Evolutionary conservation across 2,329 filamentous ascomycete species (phyloP).

Genomic region (Hymenoscyphus fraxineus): DNA sequence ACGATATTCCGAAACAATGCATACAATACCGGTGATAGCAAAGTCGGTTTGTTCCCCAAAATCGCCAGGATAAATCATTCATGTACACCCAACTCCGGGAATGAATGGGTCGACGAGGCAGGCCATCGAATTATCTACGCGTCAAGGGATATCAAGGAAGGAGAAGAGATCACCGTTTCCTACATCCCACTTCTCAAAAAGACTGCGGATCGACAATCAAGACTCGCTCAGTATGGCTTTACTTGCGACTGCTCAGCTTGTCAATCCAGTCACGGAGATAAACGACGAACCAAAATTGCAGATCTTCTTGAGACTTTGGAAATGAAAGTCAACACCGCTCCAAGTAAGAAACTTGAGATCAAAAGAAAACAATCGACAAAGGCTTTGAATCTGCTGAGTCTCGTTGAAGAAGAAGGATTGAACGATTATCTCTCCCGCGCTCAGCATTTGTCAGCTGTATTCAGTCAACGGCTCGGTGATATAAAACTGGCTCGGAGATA

Average conservation of each 20-base stretch:
- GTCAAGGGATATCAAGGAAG: slow-evolving; percentile 34
- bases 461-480: slow-evolving; percentile 20
- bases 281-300: slow-evolving; percentile 33
- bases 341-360: slow-evolving; percentile 13
- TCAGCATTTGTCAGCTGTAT: slow-evolving; percentile 26
- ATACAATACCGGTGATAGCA: slow-evolving; percentile 28
- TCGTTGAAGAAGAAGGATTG: slow-evolving; percentile 27
- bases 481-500: slow-evolving; percentile 22
- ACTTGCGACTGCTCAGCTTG: slow-evolving; percentile 39
- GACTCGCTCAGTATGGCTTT: slow-evolving; percentile 36
- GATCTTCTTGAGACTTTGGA: slow-evolving; percentile 36
- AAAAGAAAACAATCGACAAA: slow-evolving; percentile 19
- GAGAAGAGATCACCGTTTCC: slow-evolving; percentile 39
- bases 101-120: slow-evolving; percentile 36
- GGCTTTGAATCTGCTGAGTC: slow-evolving; percentile 20
- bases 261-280: slow-evolving; percentile 28
- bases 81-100: slow-evolving; percentile 38
- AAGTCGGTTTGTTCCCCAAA: slow-evolving; percentile 36
- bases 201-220: slow-evolving; percentile 26
- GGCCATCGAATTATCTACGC: slow-evolving; percentile 35
- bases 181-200: slow-evolving; percentile 32
- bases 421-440: slow-evolving; percentile 28
- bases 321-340: slow-evolving; percentile 23
- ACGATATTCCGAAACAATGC: slow-evolving; percentile 25
- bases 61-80: slow-evolving; percentile 39